Base-by-base conservation (phyloP, 345 rosid genomes). In the Eucalyptus tenuipes region DNA sequence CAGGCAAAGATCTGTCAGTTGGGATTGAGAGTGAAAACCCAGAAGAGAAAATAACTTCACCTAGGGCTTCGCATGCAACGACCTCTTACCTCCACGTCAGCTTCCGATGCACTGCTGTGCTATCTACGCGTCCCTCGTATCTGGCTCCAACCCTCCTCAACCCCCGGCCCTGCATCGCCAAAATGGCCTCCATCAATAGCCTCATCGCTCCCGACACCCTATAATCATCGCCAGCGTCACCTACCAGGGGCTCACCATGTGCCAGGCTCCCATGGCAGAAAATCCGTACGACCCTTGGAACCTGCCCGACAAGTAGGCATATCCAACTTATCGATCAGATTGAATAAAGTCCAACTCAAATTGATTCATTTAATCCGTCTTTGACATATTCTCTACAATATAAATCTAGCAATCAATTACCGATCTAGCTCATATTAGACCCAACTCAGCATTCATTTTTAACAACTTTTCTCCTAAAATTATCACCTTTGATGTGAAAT, bases 221-320 rank as follows among this genome's bases (percentile, higher is more conserved):
- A 44, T 24, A 89, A 96, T 33, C 31, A 91, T 97, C 10, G 95
- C 99, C 82, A 94, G 96, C 91, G 45, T 93, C 82, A 95, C 98
- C 13, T 96, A 95, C 92, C 98, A 95, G 87, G 97, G 98, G 79
- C 93, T 97, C 84, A 92, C 96, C 91, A 96, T 97, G 53, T 97
- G 99, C 93, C 99, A 94, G 92, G 94, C 96, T 79, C 80, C 95
- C 93, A 92, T 93, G 92, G 93, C 92, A 1, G 96, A 96, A 71
- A 96, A 97, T 57, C 88, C 92, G 13, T 92, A 89, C 87, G 90
- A 82, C 7, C 88, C 40, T 82, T 89, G 8, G n/a, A 52, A 88
- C 49, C 92, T 95, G 99, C 44, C 96, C 99, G 25, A 92, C 95
- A 17, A 17, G 42, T 9, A 68, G 44, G 24, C 24, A 7, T 7